Conservation (phyloP, 2,329 filamentous ascomycete genomes). For the Penicillium vulpinum region DNA sequence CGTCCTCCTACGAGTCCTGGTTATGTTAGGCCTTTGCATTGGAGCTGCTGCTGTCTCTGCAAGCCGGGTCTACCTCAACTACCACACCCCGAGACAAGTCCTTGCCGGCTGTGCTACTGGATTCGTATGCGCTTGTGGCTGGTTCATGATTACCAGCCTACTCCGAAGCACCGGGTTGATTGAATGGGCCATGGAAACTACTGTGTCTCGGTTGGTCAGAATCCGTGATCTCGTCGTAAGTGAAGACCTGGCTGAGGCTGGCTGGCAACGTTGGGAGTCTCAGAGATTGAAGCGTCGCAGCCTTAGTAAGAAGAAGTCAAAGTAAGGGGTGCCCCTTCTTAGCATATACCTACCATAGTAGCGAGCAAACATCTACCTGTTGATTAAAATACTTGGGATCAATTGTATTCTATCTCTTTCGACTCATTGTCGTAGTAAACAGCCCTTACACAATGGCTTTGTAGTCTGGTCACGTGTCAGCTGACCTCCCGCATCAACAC, state of each 20-base stretch:
- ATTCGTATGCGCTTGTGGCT: conserved; percentile 66
- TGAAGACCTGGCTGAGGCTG: conserved; percentile 86
- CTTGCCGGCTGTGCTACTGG: conserved; percentile 75
- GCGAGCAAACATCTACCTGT: neutral
- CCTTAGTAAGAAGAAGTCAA: conserved; percentile 29
- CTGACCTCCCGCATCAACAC: conserved; percentile 3
- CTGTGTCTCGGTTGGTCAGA: conserved; percentile 65
- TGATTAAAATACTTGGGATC: neutral
- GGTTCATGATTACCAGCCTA: conserved; percentile 73
- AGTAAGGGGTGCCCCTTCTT: conserved; percentile 17
- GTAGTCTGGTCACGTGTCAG: neutral
- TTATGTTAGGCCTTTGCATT: conserved; percentile 59
- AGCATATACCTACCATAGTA: neutral
- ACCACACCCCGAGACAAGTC: conserved; percentile 88
- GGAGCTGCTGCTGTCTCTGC: conserved; percentile 70
- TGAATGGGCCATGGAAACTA: conserved; percentile 68
- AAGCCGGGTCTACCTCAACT: conserved; percentile 86
- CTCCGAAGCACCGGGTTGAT: conserved; percentile 69
- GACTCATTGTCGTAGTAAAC: neutral
- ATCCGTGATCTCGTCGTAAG: conserved; percentile 80
- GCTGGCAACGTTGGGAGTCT: conserved; percentile 88
- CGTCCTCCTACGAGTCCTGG: conserved; percentile 57
- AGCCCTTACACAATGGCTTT: neutral
- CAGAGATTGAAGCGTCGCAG: conserved; percentile 37
- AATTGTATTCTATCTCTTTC: neutral